Evolutionary conservation across 257 asterid genomes (phyloP).

Genomic region (Lantana camara): DNA sequence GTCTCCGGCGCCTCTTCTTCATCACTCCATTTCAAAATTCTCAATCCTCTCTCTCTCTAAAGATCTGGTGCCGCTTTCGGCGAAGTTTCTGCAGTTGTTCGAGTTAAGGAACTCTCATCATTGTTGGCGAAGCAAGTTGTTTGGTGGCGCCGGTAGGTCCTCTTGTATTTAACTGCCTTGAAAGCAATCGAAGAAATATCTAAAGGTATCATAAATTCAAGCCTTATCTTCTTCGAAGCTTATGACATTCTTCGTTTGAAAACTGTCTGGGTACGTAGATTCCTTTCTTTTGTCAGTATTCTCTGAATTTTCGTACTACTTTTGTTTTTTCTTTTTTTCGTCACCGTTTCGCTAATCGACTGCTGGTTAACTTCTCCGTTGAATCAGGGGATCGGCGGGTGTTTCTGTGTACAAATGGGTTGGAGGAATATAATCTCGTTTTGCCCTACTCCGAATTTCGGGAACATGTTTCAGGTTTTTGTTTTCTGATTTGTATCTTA

Average conservation of each 20-base stretch:
- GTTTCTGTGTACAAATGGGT: slow-evolving; percentile 37
- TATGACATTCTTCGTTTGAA: too few relatives aligned
- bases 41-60: background rate
- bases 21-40: slow-evolving; percentile 22
- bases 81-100: background rate
- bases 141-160: background rate
- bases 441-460: slow-evolving; percentile 38
- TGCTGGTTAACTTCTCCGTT: background rate
- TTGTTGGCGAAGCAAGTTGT: background rate
- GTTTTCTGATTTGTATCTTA: background rate
- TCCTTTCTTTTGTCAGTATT: background rate
- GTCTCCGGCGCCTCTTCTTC: slow-evolving; percentile 10
- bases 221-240: too few relatives aligned
- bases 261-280: background rate
- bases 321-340: background rate
- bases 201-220: background rate
- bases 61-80: background rate
- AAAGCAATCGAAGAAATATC: background rate
- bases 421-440: slow-evolving; percentile 47
- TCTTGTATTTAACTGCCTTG: slow-evolving; percentile 5
- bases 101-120: background rate
- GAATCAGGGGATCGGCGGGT: slow-evolving; percentile 8
- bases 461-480: slow-evolving; percentile 73
- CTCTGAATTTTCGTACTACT: background rate
- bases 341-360: background rate